These are phyloP conservation scores for Datisca glomerata DNA, from an alignment of 306 rosid species.

Conservation along the genomic window DNA sequence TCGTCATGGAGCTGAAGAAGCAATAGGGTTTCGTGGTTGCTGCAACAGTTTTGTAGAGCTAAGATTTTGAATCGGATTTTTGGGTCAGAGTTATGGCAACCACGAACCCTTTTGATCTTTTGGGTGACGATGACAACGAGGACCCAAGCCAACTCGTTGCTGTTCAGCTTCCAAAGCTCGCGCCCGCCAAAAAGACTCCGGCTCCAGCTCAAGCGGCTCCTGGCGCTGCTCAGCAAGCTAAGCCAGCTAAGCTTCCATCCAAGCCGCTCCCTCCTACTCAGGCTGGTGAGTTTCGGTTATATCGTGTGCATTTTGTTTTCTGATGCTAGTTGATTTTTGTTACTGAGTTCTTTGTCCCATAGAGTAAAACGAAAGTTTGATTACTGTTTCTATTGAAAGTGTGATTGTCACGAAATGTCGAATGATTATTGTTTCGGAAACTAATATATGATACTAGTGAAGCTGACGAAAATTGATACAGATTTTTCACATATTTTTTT, in stretches of 20 bases:
- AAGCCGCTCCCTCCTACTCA: conserved; percentile 50
- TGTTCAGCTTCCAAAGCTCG: conserved; percentile 20
- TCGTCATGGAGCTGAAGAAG: conserved; percentile 20
- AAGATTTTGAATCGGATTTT: conserved; percentile 14
- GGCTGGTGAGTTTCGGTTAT: conserved; percentile 21
- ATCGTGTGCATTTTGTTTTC: neutral
- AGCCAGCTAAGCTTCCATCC: conserved; percentile 41
- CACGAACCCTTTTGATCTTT: conserved; percentile 43
- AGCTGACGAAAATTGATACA: too few relatives aligned
- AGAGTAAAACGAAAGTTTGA: too few relatives aligned
- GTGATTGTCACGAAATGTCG: too few relatives aligned
- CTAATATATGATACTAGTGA: too few relatives aligned
- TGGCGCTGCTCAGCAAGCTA: conserved; percentile 15
- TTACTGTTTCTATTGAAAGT: too few relatives aligned
- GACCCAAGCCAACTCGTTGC: conserved; percentile 32
- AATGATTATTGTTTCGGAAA: too few relatives aligned
- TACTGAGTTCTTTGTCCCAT: too few relatives aligned
- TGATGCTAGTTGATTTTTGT: too few relatives aligned
- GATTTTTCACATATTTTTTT: too few relatives aligned
- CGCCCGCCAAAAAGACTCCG: too few relatives aligned
- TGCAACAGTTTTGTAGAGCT: conserved; percentile 9
- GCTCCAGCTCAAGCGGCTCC: conserved; percentile 7
- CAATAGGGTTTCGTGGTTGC: conserved; percentile 27
- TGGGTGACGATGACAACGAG: conserved; percentile 38
- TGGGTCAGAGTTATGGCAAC: conserved; percentile 29